phyloP scores from a whole-genome alignment of 179 eudicot species.

The Amaranthus tricolor region DNA sequence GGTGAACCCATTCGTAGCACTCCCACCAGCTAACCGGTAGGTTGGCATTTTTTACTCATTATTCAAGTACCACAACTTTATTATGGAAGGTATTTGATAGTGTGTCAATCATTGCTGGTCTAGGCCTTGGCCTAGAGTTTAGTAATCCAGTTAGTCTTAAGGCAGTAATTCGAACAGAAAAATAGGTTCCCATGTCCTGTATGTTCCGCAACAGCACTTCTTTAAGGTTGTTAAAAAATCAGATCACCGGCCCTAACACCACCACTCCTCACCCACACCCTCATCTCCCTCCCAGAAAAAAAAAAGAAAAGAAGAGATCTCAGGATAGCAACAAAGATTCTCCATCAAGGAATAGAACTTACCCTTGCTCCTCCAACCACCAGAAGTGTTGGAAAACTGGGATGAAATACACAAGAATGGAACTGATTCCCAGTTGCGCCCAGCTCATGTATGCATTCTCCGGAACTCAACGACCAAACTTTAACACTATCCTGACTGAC shows the following conservation, averaged over 20 bases:
- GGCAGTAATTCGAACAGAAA: no score
- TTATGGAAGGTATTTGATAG: neutral
- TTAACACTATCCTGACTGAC: conserved; percentile 76
- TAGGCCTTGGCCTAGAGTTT: neutral
- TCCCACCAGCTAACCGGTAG: neutral
- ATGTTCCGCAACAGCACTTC: neutral
- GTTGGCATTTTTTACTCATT: neutral
- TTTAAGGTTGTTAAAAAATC: neutral
- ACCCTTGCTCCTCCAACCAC: conserved; percentile 93
- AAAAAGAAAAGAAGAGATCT: neutral
- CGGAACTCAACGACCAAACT: conserved; percentile 83
- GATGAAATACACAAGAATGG: conserved; percentile 97
- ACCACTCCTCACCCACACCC: neutral
- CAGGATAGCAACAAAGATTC: conserved; percentile 6
- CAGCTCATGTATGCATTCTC: conserved; percentile 86
- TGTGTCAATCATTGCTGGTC: neutral
- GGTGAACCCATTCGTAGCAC: neutral
- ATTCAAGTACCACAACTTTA: neutral
- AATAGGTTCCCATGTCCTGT: neutral
- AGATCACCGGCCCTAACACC: neutral
- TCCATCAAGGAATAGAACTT: conserved; percentile 16
- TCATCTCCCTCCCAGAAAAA: no score
- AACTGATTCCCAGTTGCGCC: conserved; percentile 71
- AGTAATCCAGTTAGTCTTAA: no score
- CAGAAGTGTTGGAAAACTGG: conserved; percentile 78